Conservation (phyloP, 371 early-diverging fungal species). For the Mortierella sp. region DNA sequence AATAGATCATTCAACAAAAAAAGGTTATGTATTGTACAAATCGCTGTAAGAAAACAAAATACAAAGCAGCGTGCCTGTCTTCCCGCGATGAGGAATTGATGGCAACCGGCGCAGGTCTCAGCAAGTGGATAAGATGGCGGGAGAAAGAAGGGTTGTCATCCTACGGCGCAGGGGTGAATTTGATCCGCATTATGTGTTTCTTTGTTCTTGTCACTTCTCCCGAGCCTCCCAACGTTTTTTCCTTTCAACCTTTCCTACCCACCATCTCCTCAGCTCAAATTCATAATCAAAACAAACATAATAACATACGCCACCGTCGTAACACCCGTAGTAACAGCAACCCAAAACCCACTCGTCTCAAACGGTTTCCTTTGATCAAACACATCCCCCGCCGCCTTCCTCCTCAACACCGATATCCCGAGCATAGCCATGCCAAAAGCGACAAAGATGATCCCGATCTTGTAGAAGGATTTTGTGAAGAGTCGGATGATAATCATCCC, state of each 20-base stretch:
- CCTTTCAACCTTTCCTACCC: too few species aligned
- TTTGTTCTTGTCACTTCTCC: neutral
- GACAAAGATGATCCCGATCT: conserved; percentile 81
- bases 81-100: too few species aligned
- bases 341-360: conserved; percentile 54
- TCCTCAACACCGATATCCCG: conserved; percentile 72
- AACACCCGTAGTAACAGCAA: conserved; percentile 64
- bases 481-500: conserved; percentile 78
- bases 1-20: conserved; percentile 10
- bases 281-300: conserved; percentile 62
- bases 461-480: conserved; percentile 78
- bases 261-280: neutral
- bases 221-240: neutral
- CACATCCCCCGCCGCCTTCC: conserved; percentile 59
- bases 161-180: neutral
- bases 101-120: too few species aligned
- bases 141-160: too few species aligned
- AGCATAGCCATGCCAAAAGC: conserved; percentile 77
- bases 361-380: conserved; percentile 51
- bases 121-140: too few species aligned
- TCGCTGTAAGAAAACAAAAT: neutral
- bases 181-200: neutral
- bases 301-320: conserved; percentile 64
- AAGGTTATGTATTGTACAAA: neutral
- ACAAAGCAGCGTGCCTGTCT: neutral